Conservation (phyloP, 441 rosid species). For the Adansonia rubrostipa region DNA sequence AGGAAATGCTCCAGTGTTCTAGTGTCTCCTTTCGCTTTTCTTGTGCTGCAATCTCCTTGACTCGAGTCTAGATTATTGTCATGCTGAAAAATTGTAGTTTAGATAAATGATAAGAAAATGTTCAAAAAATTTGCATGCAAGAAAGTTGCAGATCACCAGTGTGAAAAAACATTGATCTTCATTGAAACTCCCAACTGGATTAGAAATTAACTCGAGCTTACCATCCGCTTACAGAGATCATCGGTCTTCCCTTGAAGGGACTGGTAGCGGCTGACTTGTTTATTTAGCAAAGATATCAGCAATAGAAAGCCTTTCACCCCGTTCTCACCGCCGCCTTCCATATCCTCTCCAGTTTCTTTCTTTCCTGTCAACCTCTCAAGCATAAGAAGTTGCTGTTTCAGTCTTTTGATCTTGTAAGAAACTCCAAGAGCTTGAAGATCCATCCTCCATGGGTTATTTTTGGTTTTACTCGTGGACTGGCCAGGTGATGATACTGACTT, state of each 20-base stretch:
- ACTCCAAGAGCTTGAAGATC: constrained; percentile 89
- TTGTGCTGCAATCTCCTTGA: constrained; percentile 28
- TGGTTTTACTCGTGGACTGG: constrained; percentile 27
- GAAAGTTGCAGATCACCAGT: background rate
- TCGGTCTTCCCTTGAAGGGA: constrained; percentile 84
- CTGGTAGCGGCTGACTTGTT: constrained; percentile 77
- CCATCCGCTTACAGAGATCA: constrained; percentile 87
- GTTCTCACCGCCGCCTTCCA: constrained; percentile 38
- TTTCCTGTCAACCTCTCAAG: constrained; percentile 77
- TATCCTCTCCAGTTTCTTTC: constrained; percentile 52
- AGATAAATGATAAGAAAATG: constrained; percentile 3
- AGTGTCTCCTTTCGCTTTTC: constrained; percentile 45
- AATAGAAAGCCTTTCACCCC: constrained; percentile 45
- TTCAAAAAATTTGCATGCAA: background rate
- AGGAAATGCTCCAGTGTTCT: constrained; percentile 72
- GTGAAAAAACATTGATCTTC: background rate
- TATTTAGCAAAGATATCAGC: constrained; percentile 66
- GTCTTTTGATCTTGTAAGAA: constrained; percentile 87
- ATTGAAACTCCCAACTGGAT: background rate
- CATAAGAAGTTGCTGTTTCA: constrained; percentile 84
- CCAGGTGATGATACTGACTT: constrained; percentile 15
- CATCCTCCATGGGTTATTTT: constrained; percentile 64
- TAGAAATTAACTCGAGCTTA: constrained; percentile 34
- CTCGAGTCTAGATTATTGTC: constrained; percentile 46
- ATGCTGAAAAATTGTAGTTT: constrained; percentile 49